Evolutionary conservation across 1,139 yeast species (phyloP).

Genomic region (Scheffersomyces illinoinensis): DNA sequence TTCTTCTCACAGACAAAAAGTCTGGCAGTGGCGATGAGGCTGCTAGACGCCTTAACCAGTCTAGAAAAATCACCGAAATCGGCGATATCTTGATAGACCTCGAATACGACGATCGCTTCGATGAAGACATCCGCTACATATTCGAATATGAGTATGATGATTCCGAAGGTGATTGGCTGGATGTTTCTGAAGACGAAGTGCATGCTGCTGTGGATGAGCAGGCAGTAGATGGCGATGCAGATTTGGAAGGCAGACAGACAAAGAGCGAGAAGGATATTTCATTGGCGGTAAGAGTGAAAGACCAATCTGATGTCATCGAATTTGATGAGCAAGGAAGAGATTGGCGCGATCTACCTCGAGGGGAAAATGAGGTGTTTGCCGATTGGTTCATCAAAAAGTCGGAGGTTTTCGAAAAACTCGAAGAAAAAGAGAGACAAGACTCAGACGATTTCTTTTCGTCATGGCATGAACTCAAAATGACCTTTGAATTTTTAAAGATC

Average conservation of each 20-base stretch:
- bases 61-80: slow-evolving; percentile 37
- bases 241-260: slow-evolving; percentile 9
- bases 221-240: slow-evolving; percentile 6
- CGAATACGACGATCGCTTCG: slow-evolving; percentile 67
- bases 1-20: slow-evolving; percentile 7
- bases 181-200: slow-evolving; percentile 20
- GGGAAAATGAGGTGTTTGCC: slow-evolving; percentile 38
- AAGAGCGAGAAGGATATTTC: slow-evolving; percentile 15
- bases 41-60: slow-evolving; percentile 21
- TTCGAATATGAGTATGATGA: slow-evolving; percentile 59
- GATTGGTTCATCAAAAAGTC: slow-evolving; percentile 20
- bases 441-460: slow-evolving; percentile 30
- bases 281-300: slow-evolving; percentile 34
- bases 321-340: slow-evolving; percentile 63
- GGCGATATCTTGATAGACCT: slow-evolving; percentile 56
- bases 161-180: slow-evolving; percentile 32
- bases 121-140: slow-evolving; percentile 71
- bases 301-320: slow-evolving; percentile 30
- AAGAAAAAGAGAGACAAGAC: slow-evolving; percentile 14
- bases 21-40: slow-evolving; percentile 15
- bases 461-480: slow-evolving; percentile 31
- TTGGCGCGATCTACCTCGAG: slow-evolving; percentile 71
- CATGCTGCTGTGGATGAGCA: slow-evolving; percentile 5
- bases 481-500: slow-evolving; percentile 29
- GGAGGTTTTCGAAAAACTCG: slow-evolving; percentile 15